A percentile compares a stretch with the other conserved stretches of the same genome.
These are phyloP conservation scores for Rhododendron vialii DNA, from an alignment of 148 eudicot genomes.

Conservation along the genomic window DNA sequence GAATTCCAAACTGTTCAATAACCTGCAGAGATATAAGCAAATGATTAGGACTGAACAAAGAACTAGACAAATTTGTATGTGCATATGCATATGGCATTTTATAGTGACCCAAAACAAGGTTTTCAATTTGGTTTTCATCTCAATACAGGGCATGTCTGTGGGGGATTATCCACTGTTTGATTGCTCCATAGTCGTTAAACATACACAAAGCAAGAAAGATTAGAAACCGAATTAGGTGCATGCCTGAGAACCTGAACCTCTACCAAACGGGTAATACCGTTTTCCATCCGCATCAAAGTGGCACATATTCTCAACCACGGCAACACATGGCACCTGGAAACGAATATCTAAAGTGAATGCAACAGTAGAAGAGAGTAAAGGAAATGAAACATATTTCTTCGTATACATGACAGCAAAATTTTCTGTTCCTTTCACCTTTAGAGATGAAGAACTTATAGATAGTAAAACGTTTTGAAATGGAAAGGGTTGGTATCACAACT, in stretches of 20 bases:
- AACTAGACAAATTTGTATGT: neutral
- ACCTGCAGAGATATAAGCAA: slow-evolving; percentile 53
- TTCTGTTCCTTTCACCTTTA: neutral
- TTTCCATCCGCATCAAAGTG: slow-evolving; percentile 99
- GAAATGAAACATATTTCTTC: neutral
- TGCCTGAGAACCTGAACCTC: slow-evolving; percentile 99
- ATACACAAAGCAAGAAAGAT: slow-evolving; percentile 21
- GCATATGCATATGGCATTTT: neutral
- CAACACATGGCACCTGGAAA: slow-evolving; percentile 89
- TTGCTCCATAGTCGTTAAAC: slow-evolving; percentile 21
- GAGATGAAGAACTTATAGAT: neutral
- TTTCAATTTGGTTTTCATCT: neutral
- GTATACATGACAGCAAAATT: neutral
- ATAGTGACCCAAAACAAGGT: neutral
- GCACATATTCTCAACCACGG: slow-evolving; percentile 99
- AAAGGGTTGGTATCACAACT: neutral
- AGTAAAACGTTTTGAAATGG: neutral
- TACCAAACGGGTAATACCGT: slow-evolving; percentile 95
- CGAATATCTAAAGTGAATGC: neutral
- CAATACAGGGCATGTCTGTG: neutral
- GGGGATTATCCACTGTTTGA: neutral
- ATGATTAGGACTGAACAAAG: slow-evolving; percentile 1
- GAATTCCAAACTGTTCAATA: slow-evolving; percentile 94
- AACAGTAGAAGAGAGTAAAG: neutral
- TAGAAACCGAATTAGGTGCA: slow-evolving; percentile 26